Base-by-base conservation (phyloP, 768 basidiomycete genomes). In the Daedalea quercina region DNA sequence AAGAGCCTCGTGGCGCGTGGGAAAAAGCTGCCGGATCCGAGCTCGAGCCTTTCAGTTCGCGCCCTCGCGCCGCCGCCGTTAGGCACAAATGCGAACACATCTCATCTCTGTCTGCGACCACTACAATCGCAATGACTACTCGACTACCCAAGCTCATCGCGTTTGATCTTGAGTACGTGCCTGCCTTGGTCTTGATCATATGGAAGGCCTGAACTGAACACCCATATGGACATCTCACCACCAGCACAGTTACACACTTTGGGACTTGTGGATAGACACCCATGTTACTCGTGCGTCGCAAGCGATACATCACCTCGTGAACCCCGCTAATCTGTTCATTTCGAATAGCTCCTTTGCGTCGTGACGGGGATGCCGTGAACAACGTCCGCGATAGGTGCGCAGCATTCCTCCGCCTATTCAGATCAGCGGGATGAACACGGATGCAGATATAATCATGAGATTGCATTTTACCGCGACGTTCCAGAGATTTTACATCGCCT, bases 181-280 rank as follows among this genome's bases (percentile, higher is more conserved):
- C 19, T 12, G 4, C 6, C 11, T 11, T 6, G 11, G 4, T 31
- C 28, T 11, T 31, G 28, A 31, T 31, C 28, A 11, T 31, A 31
- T 31, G 4, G 6, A 31, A 31, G 28, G 28, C n/a, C 11, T 31
- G 28, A 31, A 40, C 19, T 40, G 37, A 17, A 40, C 19, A 40
- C 23, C 13, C 51, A 19, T 34, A 50, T 57, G 26, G 23, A 54
- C 23, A 24, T n/a, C 17, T 44, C 31, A 19, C 22, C 34, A 43
- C 31, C 47, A 60, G 54, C 7, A 33, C 56, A 90, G 90, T 63
- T 92, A 87, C 65, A 93, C 91, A 0, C 72, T 93, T 6, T 93
- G 90, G 90, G 79, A 85, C 53, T 72, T 92, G 15, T 92, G 90
- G 90, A 85, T 93, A 49, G 91, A 94, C 65, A 82, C 82, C 17